These are phyloP conservation scores for Pleurotus giganteus DNA, from an alignment of 768 basidiomycete genomes.

Conservation along the genomic window DNA sequence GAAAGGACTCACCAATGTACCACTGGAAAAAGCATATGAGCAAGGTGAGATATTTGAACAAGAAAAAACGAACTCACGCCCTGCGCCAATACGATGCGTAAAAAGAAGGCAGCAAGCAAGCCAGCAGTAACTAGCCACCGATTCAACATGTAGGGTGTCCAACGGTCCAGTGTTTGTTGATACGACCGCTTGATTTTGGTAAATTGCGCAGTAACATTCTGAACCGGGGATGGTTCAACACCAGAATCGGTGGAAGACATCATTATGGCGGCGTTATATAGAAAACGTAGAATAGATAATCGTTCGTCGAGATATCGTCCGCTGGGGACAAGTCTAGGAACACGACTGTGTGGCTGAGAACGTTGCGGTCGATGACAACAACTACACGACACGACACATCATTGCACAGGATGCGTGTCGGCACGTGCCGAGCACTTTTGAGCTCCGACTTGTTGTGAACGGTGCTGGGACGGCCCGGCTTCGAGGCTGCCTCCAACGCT, in stretches of 20 bases:
- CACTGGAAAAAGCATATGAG: slow-evolving; percentile 48
- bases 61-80: slow-evolving; percentile 58
- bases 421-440: not conserved
- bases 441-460: not conserved
- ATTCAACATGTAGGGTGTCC: slow-evolving; percentile 86
- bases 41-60: slow-evolving; percentile 5
- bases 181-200: slow-evolving; percentile 70
- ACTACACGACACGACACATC: not conserved
- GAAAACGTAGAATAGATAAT: not conserved
- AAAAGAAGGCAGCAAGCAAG: slow-evolving; percentile 70
- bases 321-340: not conserved
- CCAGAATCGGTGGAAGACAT: slow-evolving; percentile 46
- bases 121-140: slow-evolving; percentile 83
- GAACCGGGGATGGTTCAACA: slow-evolving; percentile 44
- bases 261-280: slow-evolving; percentile 30
- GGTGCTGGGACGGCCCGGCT: no score
- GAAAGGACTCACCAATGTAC: slow-evolving; percentile 77
- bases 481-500: no score
- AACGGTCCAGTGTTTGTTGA: slow-evolving; percentile 86
- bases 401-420: not conserved
- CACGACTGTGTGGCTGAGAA: not conserved
- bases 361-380: not conserved
- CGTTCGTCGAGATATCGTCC: not conserved
- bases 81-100: slow-evolving; percentile 85
- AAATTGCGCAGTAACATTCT: slow-evolving; percentile 45